Base-by-base conservation (phyloP, 371 early-diverging fungal species). In the Rhizomucor pusillus region DNA sequence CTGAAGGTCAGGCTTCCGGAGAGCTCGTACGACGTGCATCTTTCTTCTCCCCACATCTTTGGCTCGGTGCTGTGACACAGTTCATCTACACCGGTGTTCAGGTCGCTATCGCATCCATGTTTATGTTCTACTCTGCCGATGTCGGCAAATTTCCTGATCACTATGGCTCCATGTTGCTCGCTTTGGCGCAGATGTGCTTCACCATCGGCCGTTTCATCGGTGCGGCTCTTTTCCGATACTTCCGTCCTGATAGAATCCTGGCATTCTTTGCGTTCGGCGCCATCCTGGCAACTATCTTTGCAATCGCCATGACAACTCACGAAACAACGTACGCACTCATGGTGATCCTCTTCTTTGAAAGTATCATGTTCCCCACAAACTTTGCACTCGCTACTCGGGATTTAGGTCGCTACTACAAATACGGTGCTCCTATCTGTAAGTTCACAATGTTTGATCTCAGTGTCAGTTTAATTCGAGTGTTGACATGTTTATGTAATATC, bases 41-140 rank as follows among this genome's bases (percentile, higher is more conserved):
- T 1, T 35, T 76, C 13, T 41, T 39, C 4, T 74, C 72, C 5
- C 74, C 74, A 22, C 77, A 74, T 59, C 50, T 74, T 20, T 46
- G 65, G 20, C 59, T 76, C 5, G 77, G 77, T 37, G 56, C 73
- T 3, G 44, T 69, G 39, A 52, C 74, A 1, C 66, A 73, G 43
- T 72, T 77, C 39, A 54, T 73, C 51, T 77, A 77, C 25, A 69
- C 69, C 1, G 77, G 77, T 33, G 72, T 66, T 2, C 77, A 77
- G 47, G 70, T 77, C 5, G 52, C 60, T 5, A 62, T 77, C 13
- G 77, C 77, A 18, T 71, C 75, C 19, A 51, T 77, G 52, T 77
- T 74, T 37, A 60, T 77, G 40, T 73, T 63, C 29, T 77, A 74
- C 22, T 60, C 59, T n/a, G 55, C 48, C 6, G 67, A 65, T 19